phyloP scores from a whole-genome alignment of 345 rosid genomes.

The Cardamine occulta region DNA sequence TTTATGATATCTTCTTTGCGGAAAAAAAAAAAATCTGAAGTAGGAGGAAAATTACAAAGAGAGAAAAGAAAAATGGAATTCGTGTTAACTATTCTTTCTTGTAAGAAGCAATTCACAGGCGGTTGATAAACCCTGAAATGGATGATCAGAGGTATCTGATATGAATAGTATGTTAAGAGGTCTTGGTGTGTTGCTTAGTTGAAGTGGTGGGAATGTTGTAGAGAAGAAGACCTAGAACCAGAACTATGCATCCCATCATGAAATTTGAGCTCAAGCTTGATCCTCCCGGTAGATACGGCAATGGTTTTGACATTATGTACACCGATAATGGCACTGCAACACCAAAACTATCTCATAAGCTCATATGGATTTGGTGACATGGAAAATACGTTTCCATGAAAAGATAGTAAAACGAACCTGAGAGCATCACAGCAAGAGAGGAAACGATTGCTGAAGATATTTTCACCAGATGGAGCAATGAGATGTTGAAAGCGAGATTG shows the following conservation, averaged over 20 bases:
- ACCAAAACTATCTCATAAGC: constrained; percentile 4
- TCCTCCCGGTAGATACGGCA: constrained; percentile 81
- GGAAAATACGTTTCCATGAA: constrained; percentile 13
- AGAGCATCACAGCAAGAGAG: constrained; percentile 65
- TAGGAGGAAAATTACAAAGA: neutral
- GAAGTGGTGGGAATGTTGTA: constrained; percentile 55
- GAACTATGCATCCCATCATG: constrained; percentile 55
- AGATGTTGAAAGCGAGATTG: constrained; percentile 79
- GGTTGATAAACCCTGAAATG: neutral
- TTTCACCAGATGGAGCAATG: constrained; percentile 69
- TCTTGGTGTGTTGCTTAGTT: constrained; percentile 46
- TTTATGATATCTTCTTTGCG: no score
- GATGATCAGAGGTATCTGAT: neutral
- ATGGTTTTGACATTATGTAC: constrained; percentile 69
- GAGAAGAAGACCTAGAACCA: constrained; percentile 66
- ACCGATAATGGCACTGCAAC: constrained; percentile 74
- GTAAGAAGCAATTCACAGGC: neutral
- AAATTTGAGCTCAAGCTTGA: constrained; percentile 75
- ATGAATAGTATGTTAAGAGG: constrained; percentile 10
- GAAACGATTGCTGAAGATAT: constrained; percentile 77
- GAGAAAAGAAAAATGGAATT: neutral
- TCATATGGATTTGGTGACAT: constrained; percentile 5
- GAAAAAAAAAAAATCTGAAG: neutral
- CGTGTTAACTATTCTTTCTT: neutral
- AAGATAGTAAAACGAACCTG: constrained; percentile 54